Base-by-base conservation (phyloP, 805 yeast genomes). In the Scheffersomyces coipomensis region DNA sequence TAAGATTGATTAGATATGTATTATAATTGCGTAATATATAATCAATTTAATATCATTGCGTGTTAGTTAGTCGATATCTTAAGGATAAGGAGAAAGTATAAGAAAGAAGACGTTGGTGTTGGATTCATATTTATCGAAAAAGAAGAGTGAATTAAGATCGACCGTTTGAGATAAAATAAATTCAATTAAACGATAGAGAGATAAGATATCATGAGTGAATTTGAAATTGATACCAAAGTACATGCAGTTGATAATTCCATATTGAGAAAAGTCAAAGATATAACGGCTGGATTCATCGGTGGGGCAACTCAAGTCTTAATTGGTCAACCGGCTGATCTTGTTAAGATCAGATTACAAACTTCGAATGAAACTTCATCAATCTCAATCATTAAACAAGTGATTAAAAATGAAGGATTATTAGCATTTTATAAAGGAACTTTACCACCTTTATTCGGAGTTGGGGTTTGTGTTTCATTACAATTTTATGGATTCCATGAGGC, bases 401-500 rank as follows among this genome's bases (percentile, higher is more conserved):
- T 70, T 12, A 50, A 56, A 22, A 66, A 69, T 43, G 75, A 70
- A 51, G 75, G 75, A 3, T 32, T 62, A 3, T 48, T 60, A 19
- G 74, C 75, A 2, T 70, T 70, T 48, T 70, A 70, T 49, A 70
- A 70, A 43, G 75, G 75, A 5, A 70, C 75, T 0, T 45, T 68
- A 26, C 64, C 75, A 2, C 75, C 75, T 2, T 53, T 70, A 19
- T 56, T 69, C 40, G 75, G 75, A 0, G 75, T 70, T 5, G 66
- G 86, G 0, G 81, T 76, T 1, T 81, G 88, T 63, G 88, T 81
- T 6, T 79, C 85, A 2, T 61, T 81, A 23, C 88, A 81, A 51
- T 82, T 81, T 55, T 82, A 81, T 50, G 86, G 88, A 1, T 84
- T 81, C 51, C 85, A 79, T 52, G 88, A 81, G 52, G 71, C 85